Percentiles rank a stretch among this genome's conserved stretches.
phyloP scores from a whole-genome alignment of 1,284 basidiomycete genomes.

The Anthracocystis panici-leucophaei region DNA sequence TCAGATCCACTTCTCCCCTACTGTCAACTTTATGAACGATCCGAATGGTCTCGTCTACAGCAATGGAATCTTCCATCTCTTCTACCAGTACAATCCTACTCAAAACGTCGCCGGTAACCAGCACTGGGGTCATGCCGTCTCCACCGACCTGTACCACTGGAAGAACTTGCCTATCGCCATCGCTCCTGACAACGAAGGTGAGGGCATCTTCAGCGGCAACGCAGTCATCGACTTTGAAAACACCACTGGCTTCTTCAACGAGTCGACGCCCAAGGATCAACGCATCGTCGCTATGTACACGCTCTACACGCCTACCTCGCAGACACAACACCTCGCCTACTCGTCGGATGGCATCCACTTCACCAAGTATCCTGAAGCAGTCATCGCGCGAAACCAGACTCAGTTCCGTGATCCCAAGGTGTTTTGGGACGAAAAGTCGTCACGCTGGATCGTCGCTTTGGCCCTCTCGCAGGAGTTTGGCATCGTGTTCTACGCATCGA shows the following conservation, averaged over 20 bases:
- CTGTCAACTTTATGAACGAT: slow-evolving; percentile 71
- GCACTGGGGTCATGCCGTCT: slow-evolving; percentile 72
- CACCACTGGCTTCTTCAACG: slow-evolving; percentile 71
- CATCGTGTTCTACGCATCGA: slow-evolving; percentile 70
- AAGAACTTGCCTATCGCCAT: slow-evolving; percentile 70
- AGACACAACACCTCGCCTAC: slow-evolving; percentile 71
- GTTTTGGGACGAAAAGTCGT: slow-evolving; percentile 66
- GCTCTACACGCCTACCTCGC: slow-evolving; percentile 68
- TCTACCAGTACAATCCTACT: slow-evolving; percentile 72
- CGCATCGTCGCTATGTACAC: slow-evolving; percentile 72
- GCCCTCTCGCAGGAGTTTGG: slow-evolving; percentile 69
- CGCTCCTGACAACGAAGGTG: slow-evolving; percentile 58
- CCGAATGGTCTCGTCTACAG: slow-evolving; percentile 71
- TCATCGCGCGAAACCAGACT: slow-evolving; percentile 64
- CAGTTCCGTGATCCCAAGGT: slow-evolving; percentile 72
- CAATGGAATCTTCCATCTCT: slow-evolving; percentile 71
- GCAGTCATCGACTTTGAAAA: slow-evolving; percentile 71
- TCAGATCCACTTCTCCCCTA: slow-evolving; percentile 63
- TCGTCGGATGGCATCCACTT: slow-evolving; percentile 71
- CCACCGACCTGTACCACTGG: slow-evolving; percentile 71
- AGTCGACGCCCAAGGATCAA: slow-evolving; percentile 60
- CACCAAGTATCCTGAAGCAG: slow-evolving; percentile 67
- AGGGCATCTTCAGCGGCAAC: slow-evolving; percentile 70
- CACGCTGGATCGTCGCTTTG: slow-evolving; percentile 71
- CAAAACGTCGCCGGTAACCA: slow-evolving; percentile 70